A percentile compares a stretch with the other conserved stretches of the same genome.
These are phyloP conservation scores for Maudiozyma barnettii DNA, from an alignment of 805 yeast genomes.

Conservation along the genomic window DNA sequence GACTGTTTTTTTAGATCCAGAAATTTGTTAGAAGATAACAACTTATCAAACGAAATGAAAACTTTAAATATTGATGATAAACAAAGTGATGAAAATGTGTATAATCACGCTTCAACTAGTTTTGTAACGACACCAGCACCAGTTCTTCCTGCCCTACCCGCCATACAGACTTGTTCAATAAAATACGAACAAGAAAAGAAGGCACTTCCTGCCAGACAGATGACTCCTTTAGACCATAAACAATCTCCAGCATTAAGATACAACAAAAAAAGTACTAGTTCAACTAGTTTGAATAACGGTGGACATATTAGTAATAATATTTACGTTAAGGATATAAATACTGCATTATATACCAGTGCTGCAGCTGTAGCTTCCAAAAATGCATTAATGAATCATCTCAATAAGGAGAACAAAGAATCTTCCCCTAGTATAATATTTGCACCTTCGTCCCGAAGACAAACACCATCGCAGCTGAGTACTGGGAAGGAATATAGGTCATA, in stretches of 20 bases:
- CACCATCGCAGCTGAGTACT: background rate
- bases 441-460: background rate
- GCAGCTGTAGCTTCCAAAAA: background rate
- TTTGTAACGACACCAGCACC: background rate
- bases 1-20: constrained; percentile 60
- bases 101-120: constrained; percentile 4
- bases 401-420: background rate
- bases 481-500: background rate
- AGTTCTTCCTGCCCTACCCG: no score
- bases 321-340: background rate
- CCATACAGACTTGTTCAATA: no score
- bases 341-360: background rate
- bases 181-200: no score
- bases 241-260: background rate
- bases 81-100: background rate
- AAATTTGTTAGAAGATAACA: constrained; percentile 36
- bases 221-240: background rate
- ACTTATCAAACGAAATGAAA: constrained; percentile 6
- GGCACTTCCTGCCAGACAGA: no score
- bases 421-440: background rate
- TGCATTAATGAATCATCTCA: background rate
- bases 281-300: background rate
- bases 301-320: background rate
- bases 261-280: background rate
- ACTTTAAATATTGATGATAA: constrained; percentile 5